Conservation (phyloP, 2,329 filamentous ascomycete species). For the Pseudopyricularia javanii region DNA sequence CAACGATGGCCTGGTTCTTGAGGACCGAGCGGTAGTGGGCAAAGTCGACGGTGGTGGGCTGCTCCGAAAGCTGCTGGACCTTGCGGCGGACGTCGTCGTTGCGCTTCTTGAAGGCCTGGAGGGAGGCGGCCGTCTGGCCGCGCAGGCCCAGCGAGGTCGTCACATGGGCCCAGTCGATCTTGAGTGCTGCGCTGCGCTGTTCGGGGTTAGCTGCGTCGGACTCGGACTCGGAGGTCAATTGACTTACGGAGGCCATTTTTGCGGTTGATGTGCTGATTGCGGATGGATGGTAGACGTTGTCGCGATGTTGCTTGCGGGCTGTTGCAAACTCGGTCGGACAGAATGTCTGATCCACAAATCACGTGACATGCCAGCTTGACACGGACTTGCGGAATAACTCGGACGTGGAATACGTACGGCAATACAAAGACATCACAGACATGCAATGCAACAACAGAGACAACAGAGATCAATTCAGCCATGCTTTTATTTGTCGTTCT, state of each 20-base stretch:
- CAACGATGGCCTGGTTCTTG: slow-evolving; percentile 91
- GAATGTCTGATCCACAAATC: neutral
- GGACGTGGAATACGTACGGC: neutral
- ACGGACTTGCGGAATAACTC: neutral
- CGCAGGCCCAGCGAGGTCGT: slow-evolving; percentile 89
- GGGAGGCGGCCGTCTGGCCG: slow-evolving; percentile 82
- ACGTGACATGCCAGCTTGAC: neutral
- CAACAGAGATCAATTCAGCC: neutral
- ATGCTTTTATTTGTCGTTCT: neutral
- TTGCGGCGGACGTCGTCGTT: slow-evolving; percentile 98
- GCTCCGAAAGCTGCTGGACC: slow-evolving; percentile 71
- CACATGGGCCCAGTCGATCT: slow-evolving; percentile 98
- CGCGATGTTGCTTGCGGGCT: slow-evolving; percentile 1
- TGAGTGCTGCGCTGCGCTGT: slow-evolving; percentile 93
- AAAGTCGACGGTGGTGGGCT: slow-evolving; percentile 84
- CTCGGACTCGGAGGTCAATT: slow-evolving; percentile 20
- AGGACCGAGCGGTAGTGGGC: slow-evolving; percentile 78
- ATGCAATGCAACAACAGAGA: too few relatives aligned
- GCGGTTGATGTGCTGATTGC: slow-evolving; percentile 30
- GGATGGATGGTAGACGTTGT: slow-evolving; percentile 28
- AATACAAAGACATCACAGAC: neutral
- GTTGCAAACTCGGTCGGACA: slow-evolving; percentile 2
- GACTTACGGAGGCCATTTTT: slow-evolving; percentile 61
- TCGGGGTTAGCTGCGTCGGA: slow-evolving; percentile 32
- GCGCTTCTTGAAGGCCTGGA: slow-evolving; percentile 98